Evolutionary conservation across 2,329 filamentous ascomycete species (phyloP).

Genomic region (Colletotrichum musicola): DNA sequence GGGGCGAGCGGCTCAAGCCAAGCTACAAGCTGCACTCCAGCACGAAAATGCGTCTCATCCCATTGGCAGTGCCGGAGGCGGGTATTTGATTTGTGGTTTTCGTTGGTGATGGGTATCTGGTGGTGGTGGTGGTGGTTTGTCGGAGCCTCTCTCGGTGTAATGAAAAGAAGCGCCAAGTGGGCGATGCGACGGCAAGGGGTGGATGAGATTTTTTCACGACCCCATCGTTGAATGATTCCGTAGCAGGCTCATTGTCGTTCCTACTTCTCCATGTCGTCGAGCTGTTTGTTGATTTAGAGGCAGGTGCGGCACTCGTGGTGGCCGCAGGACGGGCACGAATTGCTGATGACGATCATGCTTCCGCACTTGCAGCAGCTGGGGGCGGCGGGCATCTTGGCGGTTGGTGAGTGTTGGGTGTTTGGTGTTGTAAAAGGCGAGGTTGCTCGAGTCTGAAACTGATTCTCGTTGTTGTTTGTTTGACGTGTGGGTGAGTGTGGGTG

Average conservation of each 20-base stretch:
- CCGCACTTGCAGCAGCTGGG: conserved; percentile 69
- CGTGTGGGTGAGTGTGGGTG: conserved; percentile 6
- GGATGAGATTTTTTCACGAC: not conserved
- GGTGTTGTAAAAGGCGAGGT: not conserved
- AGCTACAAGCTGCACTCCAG: conserved; percentile 10
- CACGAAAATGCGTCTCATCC: not conserved
- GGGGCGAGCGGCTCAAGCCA: conserved; percentile 10
- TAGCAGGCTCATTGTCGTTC: not conserved
- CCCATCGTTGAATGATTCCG: not conserved
- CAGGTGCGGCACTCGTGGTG: conserved; percentile 65
- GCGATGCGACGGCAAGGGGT: not conserved
- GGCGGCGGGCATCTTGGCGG: conserved; percentile 57
- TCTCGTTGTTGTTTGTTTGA: not conserved
- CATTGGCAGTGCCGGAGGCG: conserved; percentile 1
- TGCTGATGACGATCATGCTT: conserved; percentile 69
- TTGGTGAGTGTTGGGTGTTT: conserved; percentile 26
- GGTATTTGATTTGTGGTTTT: conserved; percentile 20
- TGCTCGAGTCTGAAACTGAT: conserved; percentile 12
- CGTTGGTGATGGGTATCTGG: not conserved
- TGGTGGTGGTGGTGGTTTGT: not conserved
- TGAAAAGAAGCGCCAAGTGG: conserved; percentile 1
- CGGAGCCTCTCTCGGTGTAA: conserved; percentile 37
- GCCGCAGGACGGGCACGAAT: conserved; percentile 62
- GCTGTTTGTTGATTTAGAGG: conserved; percentile 43
- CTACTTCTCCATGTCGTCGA: not conserved